Evolutionary conservation across 441 rosid species (phyloP), one percentile per base, ranked within the genome.

Genomic region (Metrosideros polymorpha): DNA sequence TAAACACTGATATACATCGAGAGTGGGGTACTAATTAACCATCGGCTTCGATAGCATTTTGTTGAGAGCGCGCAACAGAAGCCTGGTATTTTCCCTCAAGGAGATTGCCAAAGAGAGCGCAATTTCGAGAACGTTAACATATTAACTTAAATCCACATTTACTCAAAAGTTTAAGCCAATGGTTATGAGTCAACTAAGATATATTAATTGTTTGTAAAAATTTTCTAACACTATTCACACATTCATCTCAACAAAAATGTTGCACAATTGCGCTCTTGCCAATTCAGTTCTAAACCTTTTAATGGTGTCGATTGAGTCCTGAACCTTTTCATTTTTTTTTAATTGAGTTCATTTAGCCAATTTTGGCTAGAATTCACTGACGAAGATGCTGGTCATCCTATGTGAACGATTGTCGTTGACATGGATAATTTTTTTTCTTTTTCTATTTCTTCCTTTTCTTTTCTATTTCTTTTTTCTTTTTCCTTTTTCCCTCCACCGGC

Each of bases 41-140:
- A 14, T 57, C n/a, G 32, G 3, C 7, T n/a, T 13, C n/a, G 32
- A 57, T 57, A n/a, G 66, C 32, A 57, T 57, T n/a, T 57, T n/a
- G 32, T 57, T 3, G 9, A 13, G 32, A 29, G 30, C 0, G 0
- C 0, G 4, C 18, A 57, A n/a, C 4, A 13, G 19, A n/a, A 30
- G 30, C 32, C 7, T 15, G 22, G 3, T 24, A 12, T 2, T 12
- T 61, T 30, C 32, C 3, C 1, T 32, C 1, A 1, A 6, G 6
- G 25, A 63, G 25, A 63, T 32, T 12, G 6, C 10, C 43, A 18
- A 63, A 32, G 13, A 32, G 25, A 32, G 7, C 1, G 0, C 6
- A 32, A 63, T 25, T 32, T 3, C 0, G 0, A 61, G 6, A 5
- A 61, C 2, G 9, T 61, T 12, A 17, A 5, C 12, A 15, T 30